A percentile compares a stretch with the other conserved stretches of the same genome.
phyloP scores from a whole-genome alignment of 495 filamentous ascomycete species.

The Podospora pseudoanserina region DNA sequence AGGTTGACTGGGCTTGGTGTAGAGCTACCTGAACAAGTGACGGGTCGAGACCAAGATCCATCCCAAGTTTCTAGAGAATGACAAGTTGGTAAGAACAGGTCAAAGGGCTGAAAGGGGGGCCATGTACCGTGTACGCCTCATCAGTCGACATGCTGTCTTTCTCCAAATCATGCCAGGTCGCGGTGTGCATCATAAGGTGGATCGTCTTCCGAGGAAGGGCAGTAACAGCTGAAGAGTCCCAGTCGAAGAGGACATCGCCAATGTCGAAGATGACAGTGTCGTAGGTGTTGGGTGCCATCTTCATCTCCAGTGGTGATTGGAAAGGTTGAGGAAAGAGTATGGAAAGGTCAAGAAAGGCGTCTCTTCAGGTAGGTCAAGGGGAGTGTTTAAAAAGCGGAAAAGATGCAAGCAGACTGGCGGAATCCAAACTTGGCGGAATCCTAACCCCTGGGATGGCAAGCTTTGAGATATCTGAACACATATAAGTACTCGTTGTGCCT shows the following conservation, averaged over 20 bases:
- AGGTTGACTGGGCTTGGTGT: slow-evolving; percentile 1
- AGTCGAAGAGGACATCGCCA: background rate
- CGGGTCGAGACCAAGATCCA: background rate
- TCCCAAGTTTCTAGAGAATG: background rate
- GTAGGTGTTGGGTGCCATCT: background rate
- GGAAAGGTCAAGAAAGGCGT: no score
- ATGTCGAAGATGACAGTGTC: slow-evolving; percentile 1
- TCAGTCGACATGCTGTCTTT: background rate
- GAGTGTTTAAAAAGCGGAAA: no score
- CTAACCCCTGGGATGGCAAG: no score
- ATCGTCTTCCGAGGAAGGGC: background rate
- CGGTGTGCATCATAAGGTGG: background rate
- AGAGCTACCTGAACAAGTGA: background rate
- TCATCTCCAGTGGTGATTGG: background rate
- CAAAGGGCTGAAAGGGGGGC: no score
- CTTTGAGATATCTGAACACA: no score
- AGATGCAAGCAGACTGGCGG: no score
- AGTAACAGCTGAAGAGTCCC: slow-evolving; percentile 2
- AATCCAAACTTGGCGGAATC: no score
- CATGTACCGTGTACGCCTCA: slow-evolving; percentile 1
- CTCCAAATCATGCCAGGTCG: background rate
- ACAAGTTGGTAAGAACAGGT: no score
- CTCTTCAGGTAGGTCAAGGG: no score
- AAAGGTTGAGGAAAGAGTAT: no score
- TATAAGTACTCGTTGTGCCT: no score